Percentiles rank a stretch among this genome's conserved stretches.
Evolutionary conservation across 495 filamentous ascomycete species (phyloP).

Genomic region (Aspergillus asperescens): DNA sequence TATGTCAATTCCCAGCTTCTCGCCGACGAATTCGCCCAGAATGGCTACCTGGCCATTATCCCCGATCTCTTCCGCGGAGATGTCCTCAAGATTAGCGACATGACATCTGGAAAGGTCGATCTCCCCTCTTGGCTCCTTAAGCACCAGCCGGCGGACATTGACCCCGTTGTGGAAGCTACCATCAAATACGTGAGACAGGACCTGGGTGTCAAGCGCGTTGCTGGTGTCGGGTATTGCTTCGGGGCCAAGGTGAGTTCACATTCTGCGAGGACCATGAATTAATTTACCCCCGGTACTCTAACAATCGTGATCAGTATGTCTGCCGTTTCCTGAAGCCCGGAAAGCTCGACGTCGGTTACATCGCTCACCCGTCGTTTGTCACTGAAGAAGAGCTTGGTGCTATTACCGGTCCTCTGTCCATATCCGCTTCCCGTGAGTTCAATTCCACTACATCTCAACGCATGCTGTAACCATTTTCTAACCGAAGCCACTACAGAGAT

Average conservation of each 20-base stretch:
- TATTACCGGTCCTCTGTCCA: slow-evolving; percentile 66
- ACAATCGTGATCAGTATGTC: slow-evolving; percentile 29
- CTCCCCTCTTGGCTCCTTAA: slow-evolving; percentile 53
- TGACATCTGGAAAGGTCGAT: slow-evolving; percentile 53
- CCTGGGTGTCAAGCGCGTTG: slow-evolving; percentile 60
- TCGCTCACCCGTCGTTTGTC: slow-evolving; percentile 74
- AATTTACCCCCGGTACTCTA: not conserved
- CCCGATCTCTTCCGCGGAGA: slow-evolving; percentile 78
- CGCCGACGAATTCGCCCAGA: slow-evolving; percentile 76
- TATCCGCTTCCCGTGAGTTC: slow-evolving; percentile 63
- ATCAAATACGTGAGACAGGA: slow-evolving; percentile 56
- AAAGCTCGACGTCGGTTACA: slow-evolving; percentile 59
- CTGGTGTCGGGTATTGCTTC: slow-evolving; percentile 50
- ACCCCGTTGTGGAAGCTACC: slow-evolving; percentile 57
- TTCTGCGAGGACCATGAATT: not conserved
- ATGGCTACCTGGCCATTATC: slow-evolving; percentile 72
- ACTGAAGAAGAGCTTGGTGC: slow-evolving; percentile 68
- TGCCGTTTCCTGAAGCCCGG: slow-evolving; percentile 42
- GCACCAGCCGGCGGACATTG: slow-evolving; percentile 55
- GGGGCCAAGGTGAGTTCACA: slow-evolving; percentile 36
- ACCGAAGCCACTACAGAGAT: slow-evolving; percentile 47
- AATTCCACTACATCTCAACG: not conserved
- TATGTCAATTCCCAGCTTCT: slow-evolving; percentile 75
- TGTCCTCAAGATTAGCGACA: slow-evolving; percentile 47
- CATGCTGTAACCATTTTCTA: not conserved